Conservation (phyloP, 2,329 filamentous ascomycete species). For the Colletotrichum brevisporum region DNA sequence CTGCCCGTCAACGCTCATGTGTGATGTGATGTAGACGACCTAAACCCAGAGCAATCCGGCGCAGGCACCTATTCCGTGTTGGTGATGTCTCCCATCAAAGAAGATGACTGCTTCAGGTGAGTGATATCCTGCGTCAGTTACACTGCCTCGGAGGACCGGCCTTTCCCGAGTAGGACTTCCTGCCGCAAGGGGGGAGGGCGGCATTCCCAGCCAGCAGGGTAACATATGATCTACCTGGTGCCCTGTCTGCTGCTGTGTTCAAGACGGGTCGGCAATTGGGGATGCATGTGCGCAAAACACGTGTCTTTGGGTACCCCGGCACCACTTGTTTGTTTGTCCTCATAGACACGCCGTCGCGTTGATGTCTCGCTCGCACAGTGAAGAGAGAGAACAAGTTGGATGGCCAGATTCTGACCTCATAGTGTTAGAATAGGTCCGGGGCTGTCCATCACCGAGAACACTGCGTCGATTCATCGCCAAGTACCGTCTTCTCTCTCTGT, state of each 20-base stretch:
- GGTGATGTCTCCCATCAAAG: not conserved
- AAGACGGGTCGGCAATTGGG: not conserved
- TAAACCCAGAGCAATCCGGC: not conserved
- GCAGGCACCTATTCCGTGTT: not conserved
- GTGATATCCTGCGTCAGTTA: not conserved
- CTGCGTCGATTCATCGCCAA: too few relatives aligned
- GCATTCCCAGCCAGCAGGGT: not conserved
- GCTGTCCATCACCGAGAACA: too few relatives aligned
- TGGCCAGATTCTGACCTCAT: too few relatives aligned
- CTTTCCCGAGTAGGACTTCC: conserved; percentile 4
- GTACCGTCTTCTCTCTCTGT: too few relatives aligned
- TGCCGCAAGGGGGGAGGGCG: not conserved
- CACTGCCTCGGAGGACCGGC: not conserved
- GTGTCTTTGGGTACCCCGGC: not conserved
- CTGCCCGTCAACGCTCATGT: too few relatives aligned
- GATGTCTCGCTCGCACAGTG: too few relatives aligned
- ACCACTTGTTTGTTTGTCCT: not conserved
- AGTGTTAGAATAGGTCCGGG: too few relatives aligned
- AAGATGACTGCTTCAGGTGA: not conserved
- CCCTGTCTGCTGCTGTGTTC: not conserved
- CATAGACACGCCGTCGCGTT: too few relatives aligned
- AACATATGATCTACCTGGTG: not conserved
- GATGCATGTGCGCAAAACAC: not conserved
- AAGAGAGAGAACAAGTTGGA: too few relatives aligned
- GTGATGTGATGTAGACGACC: too few relatives aligned